Base-by-base conservation (phyloP, 202 grass and related monocot genomes). In the Carex arenaria region DNA sequence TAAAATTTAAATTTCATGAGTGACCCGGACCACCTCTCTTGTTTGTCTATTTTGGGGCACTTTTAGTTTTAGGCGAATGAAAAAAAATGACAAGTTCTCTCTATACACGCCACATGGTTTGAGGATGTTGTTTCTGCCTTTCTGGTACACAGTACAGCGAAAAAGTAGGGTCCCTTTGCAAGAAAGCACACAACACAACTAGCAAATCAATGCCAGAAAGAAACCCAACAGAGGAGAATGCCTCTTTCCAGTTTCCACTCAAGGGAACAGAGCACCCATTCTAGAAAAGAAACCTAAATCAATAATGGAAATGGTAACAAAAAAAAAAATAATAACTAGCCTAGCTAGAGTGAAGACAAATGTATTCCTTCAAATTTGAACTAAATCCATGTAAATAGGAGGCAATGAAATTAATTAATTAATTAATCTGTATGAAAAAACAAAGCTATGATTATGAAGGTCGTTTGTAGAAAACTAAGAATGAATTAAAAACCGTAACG, bases 231-330 rank as follows among this genome's bases (percentile, higher is more conserved):
- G 10, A 82, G 63, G 40, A 82, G 80, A 54, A 26, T 26, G 26
- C 26, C 1, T 26, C 8, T 19, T 23, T 65, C 31, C 79, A 32
- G 70, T 73, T 52, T 49, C 74, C 74, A 40, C 32, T 26, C 11
- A 11, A 56, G 64, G 80, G 63, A 68, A 82, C 80, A 82, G 63
- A 69, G 69, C 80, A 82, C 43, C 10, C 7, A 61, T 79, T 61
- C 7, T 30, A 70, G 32, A 68, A 15, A 66, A 65, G 2, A 32
- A 51, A 53, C 28, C 13, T 5, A 12, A 38, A 43, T 69, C 81
- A 83, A 51, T 10, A 71, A 59, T 67, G 9, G 43, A 18, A 10
- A 3, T 11, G 6, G 51, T 45, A 63, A n/a, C 45, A 3, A 5
- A 34, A 34, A 34, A 3, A 34, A 0, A 32, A 32, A 32, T 32